Percentiles rank a stretch among this genome's conserved stretches.
Evolutionary conservation across 768 basidiomycete genomes (phyloP).

Genomic region (Neoboletus magnificus): DNA sequence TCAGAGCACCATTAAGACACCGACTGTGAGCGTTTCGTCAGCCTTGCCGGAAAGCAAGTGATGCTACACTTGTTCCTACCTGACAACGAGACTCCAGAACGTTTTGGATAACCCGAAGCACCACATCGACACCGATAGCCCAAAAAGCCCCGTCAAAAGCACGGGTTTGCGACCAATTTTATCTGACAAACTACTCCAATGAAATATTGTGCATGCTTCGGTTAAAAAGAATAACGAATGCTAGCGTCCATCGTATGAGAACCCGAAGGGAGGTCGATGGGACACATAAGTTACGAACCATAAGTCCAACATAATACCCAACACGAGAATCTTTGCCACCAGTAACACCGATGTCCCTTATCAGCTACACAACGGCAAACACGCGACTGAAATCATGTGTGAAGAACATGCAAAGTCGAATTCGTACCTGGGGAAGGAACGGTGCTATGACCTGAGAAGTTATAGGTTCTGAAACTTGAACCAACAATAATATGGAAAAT

Average conservation of each 20-base stretch:
- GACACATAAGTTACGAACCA: constrained; percentile 33
- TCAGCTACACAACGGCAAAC: constrained; percentile 14
- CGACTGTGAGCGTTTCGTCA: constrained; percentile 31
- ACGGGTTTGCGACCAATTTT: constrained; percentile 49
- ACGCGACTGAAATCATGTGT: not conserved
- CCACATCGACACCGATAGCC: constrained; percentile 45
- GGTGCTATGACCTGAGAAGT: constrained; percentile 73
- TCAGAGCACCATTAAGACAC: constrained; percentile 44
- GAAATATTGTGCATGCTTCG: constrained; percentile 45
- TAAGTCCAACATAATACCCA: constrained; percentile 46
- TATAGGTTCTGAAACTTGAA: constrained; percentile 73
- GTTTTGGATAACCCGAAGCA: constrained; percentile 47
- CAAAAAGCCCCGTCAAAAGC: constrained; percentile 43
- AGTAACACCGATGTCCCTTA: constrained; percentile 35
- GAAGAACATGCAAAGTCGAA: not conserved
- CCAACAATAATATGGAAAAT: constrained; percentile 61
- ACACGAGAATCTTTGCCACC: constrained; percentile 44
- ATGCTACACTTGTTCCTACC: constrained; percentile 20
- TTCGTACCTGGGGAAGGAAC: constrained; percentile 58
- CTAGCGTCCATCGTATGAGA: constrained; percentile 21
- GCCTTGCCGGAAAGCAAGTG: not conserved
- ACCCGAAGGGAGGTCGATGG: not conserved
- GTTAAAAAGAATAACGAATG: constrained; percentile 49
- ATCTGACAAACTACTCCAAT: constrained; percentile 51
- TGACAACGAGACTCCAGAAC: constrained; percentile 43